Percentiles rank a stretch among this genome's conserved stretches.
Evolutionary conservation across 2,329 filamentous ascomycete species (phyloP).

Genomic region (Apiospora marii): DNA sequence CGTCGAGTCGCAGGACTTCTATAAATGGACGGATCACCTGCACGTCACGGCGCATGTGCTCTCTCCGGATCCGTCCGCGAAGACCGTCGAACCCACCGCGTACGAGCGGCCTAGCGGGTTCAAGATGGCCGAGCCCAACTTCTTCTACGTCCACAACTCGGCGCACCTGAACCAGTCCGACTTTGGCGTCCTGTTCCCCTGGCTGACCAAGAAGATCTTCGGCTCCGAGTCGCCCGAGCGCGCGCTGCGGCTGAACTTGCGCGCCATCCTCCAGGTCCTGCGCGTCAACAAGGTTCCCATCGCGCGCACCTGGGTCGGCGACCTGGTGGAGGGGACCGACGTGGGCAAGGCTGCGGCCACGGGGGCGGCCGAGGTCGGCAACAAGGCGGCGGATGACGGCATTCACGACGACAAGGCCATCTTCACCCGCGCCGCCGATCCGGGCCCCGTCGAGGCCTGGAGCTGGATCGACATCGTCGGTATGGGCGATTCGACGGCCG

Average conservation of each 20-base stretch:
- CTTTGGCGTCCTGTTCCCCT: conserved; percentile 83
- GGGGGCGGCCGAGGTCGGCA: conserved; percentile 27
- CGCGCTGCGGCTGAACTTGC: conserved; percentile 64
- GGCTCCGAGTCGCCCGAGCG: conserved; percentile 65
- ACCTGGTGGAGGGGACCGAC: conserved; percentile 58
- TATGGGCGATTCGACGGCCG: conserved; percentile 46
- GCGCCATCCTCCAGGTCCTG: conserved; percentile 65
- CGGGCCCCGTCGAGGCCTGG: conserved; percentile 55
- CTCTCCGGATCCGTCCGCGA: conserved; percentile 60
- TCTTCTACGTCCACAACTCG: conserved; percentile 78
- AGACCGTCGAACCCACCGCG: conserved; percentile 49
- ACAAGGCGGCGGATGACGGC: conserved; percentile 36
- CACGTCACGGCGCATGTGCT: conserved; percentile 72
- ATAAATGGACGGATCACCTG: conserved; percentile 78
- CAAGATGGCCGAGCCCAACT: conserved; percentile 61
- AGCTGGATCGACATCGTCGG: conserved; percentile 61
- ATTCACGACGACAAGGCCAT: conserved; percentile 59
- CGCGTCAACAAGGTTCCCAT: conserved; percentile 58
- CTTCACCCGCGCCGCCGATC: conserved; percentile 51
- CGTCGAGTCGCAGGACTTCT: conserved; percentile 79
- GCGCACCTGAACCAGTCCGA: conserved; percentile 86
- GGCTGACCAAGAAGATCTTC: conserved; percentile 67
- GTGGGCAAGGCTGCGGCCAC: conserved; percentile 46
- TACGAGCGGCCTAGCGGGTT: conserved; percentile 54
- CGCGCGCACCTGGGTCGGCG: conserved; percentile 56